These are phyloP conservation scores for Thielaviopsis cerberus DNA, from an alignment of 2,329 filamentous ascomycete species.

Conservation along the genomic window DNA sequence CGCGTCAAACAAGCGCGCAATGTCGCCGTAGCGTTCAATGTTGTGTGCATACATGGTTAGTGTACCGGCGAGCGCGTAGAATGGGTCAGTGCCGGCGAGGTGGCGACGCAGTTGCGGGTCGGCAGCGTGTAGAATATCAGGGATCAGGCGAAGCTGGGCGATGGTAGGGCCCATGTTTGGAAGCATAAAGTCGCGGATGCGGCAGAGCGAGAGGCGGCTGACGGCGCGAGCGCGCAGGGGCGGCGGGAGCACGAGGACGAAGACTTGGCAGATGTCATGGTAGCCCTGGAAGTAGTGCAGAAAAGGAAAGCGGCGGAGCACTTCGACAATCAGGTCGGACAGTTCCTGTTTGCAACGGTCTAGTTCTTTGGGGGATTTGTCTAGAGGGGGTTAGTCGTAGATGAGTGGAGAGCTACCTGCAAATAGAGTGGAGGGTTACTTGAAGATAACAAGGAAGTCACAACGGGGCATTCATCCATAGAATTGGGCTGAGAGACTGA, in stretches of 20 bases:
- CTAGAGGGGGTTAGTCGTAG: constrained; percentile 1
- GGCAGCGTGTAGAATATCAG: constrained; percentile 54
- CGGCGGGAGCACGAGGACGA: constrained; percentile 65
- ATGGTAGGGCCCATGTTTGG: constrained; percentile 66
- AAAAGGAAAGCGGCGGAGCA: constrained; percentile 63
- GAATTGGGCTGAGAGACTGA: constrained; percentile 23
- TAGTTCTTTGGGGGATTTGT: constrained; percentile 41
- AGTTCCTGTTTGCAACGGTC: constrained; percentile 55
- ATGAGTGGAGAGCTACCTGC: too few relatives aligned
- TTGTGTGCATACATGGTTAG: constrained; percentile 95
- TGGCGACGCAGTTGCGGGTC: constrained; percentile 57
- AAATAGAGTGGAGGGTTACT: neutral
- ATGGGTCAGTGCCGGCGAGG: constrained; percentile 62
- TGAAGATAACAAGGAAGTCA: neutral
- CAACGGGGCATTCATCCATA: too few relatives aligned
- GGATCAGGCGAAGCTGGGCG: constrained; percentile 71
- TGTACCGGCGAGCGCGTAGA: constrained; percentile 83
- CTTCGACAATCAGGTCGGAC: constrained; percentile 58
- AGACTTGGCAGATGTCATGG: constrained; percentile 93
- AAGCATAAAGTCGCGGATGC: constrained; percentile 95
- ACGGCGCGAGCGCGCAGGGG: constrained; percentile 43
- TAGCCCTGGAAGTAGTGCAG: constrained; percentile 97
- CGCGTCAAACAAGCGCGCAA: constrained; percentile 81
- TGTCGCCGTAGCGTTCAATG: constrained; percentile 74
- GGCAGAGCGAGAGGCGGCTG: constrained; percentile 66